Conservation (phyloP, 2,329 filamentous ascomycete species). For the Cadophora sp. region DNA sequence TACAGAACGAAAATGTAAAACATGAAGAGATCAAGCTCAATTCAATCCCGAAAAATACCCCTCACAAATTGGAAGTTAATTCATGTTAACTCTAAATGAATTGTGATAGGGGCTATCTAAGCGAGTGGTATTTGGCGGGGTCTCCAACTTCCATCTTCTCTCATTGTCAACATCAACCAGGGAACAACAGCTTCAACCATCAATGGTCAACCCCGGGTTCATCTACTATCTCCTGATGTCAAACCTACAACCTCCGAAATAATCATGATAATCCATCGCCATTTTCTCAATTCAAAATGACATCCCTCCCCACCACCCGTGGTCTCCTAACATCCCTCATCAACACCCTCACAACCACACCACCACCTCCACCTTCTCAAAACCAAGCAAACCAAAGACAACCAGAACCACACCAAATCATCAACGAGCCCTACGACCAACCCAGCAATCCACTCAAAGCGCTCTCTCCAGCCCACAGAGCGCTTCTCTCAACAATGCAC, state of each 20-base stretch:
- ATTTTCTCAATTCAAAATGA: conserved; percentile 15
- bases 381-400: background rate
- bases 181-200: background rate
- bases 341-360: conserved; percentile 34
- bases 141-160: background rate
- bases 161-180: background rate
- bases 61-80: background rate
- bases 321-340: conserved; percentile 42
- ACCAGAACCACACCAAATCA: conserved; percentile 2
- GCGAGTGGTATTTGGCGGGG: background rate
- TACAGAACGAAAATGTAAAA: conserved; percentile 20
- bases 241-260: background rate
- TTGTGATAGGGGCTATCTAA: background rate
- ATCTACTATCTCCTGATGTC: background rate
- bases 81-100: background rate
- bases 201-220: background rate
- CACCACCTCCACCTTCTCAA: background rate
- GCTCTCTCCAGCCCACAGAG: conserved; percentile 43
- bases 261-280: background rate
- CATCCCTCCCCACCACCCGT: conserved; percentile 39
- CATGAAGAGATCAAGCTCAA: background rate
- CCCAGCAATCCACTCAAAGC: conserved; percentile 35
- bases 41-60: background rate
- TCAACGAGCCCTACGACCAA: conserved; percentile 13
- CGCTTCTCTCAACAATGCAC: conserved; percentile 65